Evolutionary conservation across 2,329 filamentous ascomycete species (phyloP).

Genomic region (Pseudogymnoascus sp.): DNA sequence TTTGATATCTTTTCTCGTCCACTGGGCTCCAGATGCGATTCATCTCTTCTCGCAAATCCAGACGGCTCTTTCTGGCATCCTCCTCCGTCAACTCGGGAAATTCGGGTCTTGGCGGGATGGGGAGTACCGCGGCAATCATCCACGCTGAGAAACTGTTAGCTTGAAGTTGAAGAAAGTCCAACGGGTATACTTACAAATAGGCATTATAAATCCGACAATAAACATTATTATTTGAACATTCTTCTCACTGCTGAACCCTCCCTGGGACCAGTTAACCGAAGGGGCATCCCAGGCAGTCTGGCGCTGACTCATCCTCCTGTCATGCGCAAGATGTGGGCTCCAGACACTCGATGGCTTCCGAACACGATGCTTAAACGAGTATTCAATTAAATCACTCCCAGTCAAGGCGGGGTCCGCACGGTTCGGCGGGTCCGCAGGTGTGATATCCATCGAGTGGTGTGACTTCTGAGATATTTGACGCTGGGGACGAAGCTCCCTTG

Average conservation of each 20-base stretch:
- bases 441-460: conserved; percentile 39
- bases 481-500: conserved; percentile 32
- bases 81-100: conserved; percentile 44
- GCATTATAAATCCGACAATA: conserved; percentile 69
- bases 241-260: conserved; percentile 55
- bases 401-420: conserved; percentile 19
- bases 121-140: conserved; percentile 72
- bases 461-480: conserved; percentile 19
- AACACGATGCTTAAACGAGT: conserved; percentile 18
- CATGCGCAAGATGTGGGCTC: conserved; percentile 65
- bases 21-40: conserved; percentile 24
- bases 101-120: conserved; percentile 55
- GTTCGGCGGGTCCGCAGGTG: conserved; percentile 22
- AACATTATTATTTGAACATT: conserved; percentile 73
- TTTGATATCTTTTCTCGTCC: conserved; percentile 37
- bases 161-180: conserved; percentile 12
- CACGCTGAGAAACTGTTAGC: conserved; percentile 48
- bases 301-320: conserved; percentile 51
- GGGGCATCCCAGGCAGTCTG: conserved; percentile 67
- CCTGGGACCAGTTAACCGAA: conserved; percentile 59
- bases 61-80: conserved; percentile 24
- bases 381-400: conserved; percentile 26
- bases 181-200: conserved; percentile 49
- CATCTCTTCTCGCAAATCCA: conserved; percentile 24
- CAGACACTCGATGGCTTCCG: conserved; percentile 50